phyloP scores from a whole-genome alignment of 1,284 basidiomycete species.

The Athelia psychrophila region DNA sequence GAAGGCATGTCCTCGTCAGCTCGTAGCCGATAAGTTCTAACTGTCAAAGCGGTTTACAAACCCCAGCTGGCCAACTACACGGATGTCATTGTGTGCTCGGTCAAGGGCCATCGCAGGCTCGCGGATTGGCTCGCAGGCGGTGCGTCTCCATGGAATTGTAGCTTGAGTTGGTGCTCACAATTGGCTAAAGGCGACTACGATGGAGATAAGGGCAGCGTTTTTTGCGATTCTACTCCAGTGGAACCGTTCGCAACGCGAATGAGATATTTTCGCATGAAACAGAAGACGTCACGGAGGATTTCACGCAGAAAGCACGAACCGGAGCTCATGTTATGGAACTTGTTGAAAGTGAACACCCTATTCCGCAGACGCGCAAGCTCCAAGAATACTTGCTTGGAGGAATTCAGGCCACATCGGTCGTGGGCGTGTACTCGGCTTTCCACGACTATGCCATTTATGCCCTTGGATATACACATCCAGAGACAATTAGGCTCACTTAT shows the following conservation, averaged over 20 bases:
- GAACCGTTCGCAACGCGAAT: constrained; percentile 44
- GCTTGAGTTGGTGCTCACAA: neutral
- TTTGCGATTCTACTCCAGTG: constrained; percentile 49
- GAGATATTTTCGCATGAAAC: constrained; percentile 45
- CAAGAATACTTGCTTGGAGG: constrained; percentile 50
- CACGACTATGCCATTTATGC: constrained; percentile 46
- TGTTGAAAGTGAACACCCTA: constrained; percentile 11
- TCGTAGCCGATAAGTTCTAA: neutral
- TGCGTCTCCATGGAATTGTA: constrained; percentile 15
- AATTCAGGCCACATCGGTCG: constrained; percentile 39
- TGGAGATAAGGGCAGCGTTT: constrained; percentile 45
- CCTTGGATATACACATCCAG: neutral
- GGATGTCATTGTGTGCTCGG: constrained; percentile 48
- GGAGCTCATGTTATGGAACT: constrained; percentile 38
- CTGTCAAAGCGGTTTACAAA: constrained; percentile 46
- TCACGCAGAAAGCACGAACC: constrained; percentile 39
- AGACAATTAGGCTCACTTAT: constrained; percentile 19
- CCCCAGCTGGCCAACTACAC: constrained; percentile 37
- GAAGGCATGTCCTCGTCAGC: neutral
- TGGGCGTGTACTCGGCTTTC: constrained; percentile 56
- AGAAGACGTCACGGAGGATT: constrained; percentile 33
- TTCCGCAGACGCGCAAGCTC: constrained; percentile 27
- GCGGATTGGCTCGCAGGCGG: constrained; percentile 46
- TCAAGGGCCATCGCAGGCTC: constrained; percentile 44
- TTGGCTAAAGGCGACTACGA: constrained; percentile 43